A percentile compares a stretch with the other conserved stretches of the same genome.
Conservation (phyloP, 768 basidiomycete species). For the Podaxis sp. region DNA sequence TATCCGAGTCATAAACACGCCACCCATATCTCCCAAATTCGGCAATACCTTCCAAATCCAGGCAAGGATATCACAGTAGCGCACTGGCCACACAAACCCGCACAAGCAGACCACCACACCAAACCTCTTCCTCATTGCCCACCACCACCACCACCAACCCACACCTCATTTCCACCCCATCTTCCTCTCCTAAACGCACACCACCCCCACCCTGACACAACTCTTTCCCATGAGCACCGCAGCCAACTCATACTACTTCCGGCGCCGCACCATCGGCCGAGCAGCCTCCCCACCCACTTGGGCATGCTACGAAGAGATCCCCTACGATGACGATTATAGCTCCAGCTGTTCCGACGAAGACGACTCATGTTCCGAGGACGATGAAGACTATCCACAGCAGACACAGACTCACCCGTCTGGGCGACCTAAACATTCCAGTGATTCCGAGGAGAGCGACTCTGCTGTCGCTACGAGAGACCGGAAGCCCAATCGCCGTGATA, state of each 20-base stretch:
- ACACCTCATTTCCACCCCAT: background rate
- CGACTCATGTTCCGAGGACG: slow-evolving; percentile 70
- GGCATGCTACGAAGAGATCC: slow-evolving; percentile 92
- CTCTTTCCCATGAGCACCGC: slow-evolving; percentile 35
- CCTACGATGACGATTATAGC: slow-evolving; percentile 63
- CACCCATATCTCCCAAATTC: background rate
- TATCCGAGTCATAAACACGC: background rate
- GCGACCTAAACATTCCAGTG: slow-evolving; percentile 14
- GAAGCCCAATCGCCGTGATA: slow-evolving; percentile 23
- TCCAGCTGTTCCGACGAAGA: slow-evolving; percentile 49
- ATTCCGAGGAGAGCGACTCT: slow-evolving; percentile 18
- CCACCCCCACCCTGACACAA: background rate
- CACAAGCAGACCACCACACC: slow-evolving; percentile 6
- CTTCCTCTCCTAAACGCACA: background rate
- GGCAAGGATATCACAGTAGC: background rate
- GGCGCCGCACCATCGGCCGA: slow-evolving; percentile 73
- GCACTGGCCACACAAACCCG: slow-evolving; percentile 1
- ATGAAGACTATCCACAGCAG: slow-evolving; percentile 53
- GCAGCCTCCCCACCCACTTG: slow-evolving; percentile 84
- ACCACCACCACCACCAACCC: slow-evolving; percentile 9
- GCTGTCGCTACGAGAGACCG: slow-evolving; percentile 11
- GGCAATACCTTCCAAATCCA: background rate
- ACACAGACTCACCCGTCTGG: background rate
- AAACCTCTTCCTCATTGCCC: slow-evolving; percentile 14
- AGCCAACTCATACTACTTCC: slow-evolving; percentile 50